Evolutionary conservation across 2,329 filamentous ascomycete genomes (phyloP).

Genomic region (Colletotrichum liaoningense): DNA sequence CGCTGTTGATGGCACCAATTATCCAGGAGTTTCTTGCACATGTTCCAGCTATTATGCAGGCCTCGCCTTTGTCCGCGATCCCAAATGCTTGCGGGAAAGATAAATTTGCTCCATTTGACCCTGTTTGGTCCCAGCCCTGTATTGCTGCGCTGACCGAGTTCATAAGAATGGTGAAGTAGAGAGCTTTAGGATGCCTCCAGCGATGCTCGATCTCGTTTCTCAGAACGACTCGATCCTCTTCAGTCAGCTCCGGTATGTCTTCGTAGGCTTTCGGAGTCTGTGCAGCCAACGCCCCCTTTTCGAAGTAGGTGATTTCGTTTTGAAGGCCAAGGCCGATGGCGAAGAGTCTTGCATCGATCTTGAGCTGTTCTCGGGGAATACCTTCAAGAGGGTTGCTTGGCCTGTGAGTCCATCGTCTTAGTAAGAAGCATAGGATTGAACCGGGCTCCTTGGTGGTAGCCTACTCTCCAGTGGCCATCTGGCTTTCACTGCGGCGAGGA

Average conservation of each 20-base stretch:
- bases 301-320: slow-evolving; percentile 51
- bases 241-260: slow-evolving; percentile 56
- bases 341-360: slow-evolving; percentile 63
- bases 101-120: slow-evolving; percentile 61
- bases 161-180: slow-evolving; percentile 62
- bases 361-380: slow-evolving; percentile 62
- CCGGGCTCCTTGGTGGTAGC: background rate
- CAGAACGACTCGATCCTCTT: slow-evolving; percentile 54
- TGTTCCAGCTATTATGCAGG: slow-evolving; percentile 46
- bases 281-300: slow-evolving; percentile 63
- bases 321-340: slow-evolving; percentile 57
- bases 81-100: slow-evolving; percentile 58
- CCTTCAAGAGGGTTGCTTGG: slow-evolving; percentile 51
- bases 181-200: slow-evolving; percentile 59
- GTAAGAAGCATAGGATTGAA: background rate
- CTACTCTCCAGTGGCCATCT: background rate
- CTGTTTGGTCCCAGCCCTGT: slow-evolving; percentile 62
- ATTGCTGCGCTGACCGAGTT: slow-evolving; percentile 66
- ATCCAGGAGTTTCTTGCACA: slow-evolving; percentile 66
- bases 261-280: slow-evolving; percentile 60
- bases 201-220: slow-evolving; percentile 57
- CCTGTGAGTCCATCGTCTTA: background rate
- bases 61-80: slow-evolving; percentile 54
- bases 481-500: background rate
- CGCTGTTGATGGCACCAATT: slow-evolving; percentile 69